Evolutionary conservation across 176 grass and related monocot species (phyloP).

Genomic region (Aechmea fasciata): DNA sequence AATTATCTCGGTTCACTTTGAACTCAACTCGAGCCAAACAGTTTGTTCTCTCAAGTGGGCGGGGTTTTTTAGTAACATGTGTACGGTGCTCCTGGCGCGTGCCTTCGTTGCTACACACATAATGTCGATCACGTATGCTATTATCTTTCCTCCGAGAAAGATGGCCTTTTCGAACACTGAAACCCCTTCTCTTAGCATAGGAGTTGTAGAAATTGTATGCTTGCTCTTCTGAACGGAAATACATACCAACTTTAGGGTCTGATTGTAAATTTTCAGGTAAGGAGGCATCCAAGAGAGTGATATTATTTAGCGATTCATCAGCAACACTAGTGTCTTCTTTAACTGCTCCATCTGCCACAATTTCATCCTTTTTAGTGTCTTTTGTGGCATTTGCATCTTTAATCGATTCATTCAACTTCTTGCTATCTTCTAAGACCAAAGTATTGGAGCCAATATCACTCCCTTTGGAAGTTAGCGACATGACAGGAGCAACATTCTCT

Average conservation of each 20-base stretch:
- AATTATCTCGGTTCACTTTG: constrained; percentile 26
- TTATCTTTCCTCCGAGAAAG: constrained; percentile 44
- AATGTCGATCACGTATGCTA: constrained; percentile 30
- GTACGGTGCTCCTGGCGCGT: constrained; percentile 23
- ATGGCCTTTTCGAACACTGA: constrained; percentile 41
- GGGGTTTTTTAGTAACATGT: constrained; percentile 34
- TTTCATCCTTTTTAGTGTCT: not conserved
- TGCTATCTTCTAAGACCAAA: not conserved
- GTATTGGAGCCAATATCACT: not conserved
- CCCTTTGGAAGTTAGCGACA: not conserved
- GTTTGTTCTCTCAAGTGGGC: constrained; percentile 35
- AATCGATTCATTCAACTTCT: not conserved
- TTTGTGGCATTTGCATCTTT: not conserved
- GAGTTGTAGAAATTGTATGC: constrained; percentile 40
- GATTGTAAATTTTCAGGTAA: not conserved
- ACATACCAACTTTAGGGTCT: constrained; percentile 27
- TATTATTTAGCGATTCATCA: not conserved
- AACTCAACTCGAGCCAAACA: constrained; percentile 39
- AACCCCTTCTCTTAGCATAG: constrained; percentile 34
- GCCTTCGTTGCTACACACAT: constrained; percentile 42
- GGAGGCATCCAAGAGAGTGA: not conserved
- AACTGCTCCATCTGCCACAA: not conserved
- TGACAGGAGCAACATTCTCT: not conserved
- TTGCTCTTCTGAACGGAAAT: constrained; percentile 32
- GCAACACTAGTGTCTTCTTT: not conserved